phyloP scores from a whole-genome alignment of 2,329 filamentous ascomycete species.

The Fusarium cyanostomum region DNA sequence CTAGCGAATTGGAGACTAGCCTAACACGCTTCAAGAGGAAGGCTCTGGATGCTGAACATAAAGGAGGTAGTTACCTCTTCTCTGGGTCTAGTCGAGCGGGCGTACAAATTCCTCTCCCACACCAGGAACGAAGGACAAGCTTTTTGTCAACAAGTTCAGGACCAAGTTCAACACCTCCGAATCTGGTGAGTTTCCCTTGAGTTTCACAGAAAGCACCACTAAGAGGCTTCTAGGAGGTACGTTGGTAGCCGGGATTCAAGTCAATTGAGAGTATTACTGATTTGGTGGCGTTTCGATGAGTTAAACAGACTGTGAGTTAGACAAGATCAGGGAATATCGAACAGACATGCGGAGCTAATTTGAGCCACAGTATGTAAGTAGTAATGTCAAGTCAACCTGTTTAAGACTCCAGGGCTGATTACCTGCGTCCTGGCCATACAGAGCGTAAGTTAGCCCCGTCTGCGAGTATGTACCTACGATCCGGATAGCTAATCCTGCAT shows the following conservation, averaged over 20 bases:
- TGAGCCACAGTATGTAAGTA: conserved; percentile 2
- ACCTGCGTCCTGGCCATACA: neutral
- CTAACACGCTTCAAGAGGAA: neutral
- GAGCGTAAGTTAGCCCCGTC: neutral
- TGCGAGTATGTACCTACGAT: neutral
- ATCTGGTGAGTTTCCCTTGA: neutral
- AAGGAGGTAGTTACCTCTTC: conserved; percentile 8
- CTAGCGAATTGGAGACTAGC: neutral
- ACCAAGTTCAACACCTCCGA: neutral
- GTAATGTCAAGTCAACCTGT: neutral
- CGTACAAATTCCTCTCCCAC: neutral
- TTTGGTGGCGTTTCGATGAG: neutral
- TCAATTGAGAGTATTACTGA: neutral
- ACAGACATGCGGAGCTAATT: neutral
- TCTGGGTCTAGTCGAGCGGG: neutral
- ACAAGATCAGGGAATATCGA: too few relatives aligned
- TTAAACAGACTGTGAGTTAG: conserved; percentile 9
- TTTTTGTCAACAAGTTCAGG: neutral
- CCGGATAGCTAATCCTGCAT: neutral
- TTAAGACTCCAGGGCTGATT: neutral
- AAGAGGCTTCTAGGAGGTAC: neutral
- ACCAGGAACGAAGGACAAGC: neutral
- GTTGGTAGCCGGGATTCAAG: neutral
- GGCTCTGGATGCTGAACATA: neutral
- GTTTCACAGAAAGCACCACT: neutral